Evolutionary conservation across 192 early-diverging fungal genomes (phyloP).

Genomic region (Umbelopsis sp.): DNA sequence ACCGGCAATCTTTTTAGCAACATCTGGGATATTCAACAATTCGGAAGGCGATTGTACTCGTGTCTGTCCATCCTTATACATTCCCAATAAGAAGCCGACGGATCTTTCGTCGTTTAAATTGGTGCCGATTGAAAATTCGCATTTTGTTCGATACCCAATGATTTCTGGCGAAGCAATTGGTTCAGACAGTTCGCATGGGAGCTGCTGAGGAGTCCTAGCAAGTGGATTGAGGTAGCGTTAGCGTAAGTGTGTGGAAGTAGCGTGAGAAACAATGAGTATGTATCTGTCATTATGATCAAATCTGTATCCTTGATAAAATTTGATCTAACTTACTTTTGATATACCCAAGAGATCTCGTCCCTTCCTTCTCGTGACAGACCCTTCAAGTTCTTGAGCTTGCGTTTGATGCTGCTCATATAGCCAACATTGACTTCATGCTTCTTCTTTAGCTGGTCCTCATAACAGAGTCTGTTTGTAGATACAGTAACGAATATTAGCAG

Average conservation of each 20-base stretch:
- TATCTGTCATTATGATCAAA: too few species aligned
- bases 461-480: slow-evolving; percentile 39
- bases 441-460: slow-evolving; percentile 57
- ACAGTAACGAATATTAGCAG: not conserved
- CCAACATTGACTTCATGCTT: slow-evolving; percentile 39
- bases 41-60: slow-evolving; percentile 53
- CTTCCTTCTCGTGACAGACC: slow-evolving; percentile 11
- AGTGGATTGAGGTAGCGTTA: too few species aligned
- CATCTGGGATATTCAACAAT: slow-evolving; percentile 46
- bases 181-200: slow-evolving; percentile 32
- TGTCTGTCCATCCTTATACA: slow-evolving; percentile 61
- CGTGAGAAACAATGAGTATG: too few species aligned
- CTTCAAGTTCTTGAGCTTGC: slow-evolving; percentile 14
- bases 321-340: slow-evolving; percentile 35
- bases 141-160: slow-evolving; percentile 73
- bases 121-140: slow-evolving; percentile 73
- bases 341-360: slow-evolving; percentile 35
- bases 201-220: not conserved
- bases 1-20: slow-evolving; percentile 52
- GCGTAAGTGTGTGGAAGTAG: too few species aligned
- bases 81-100: slow-evolving; percentile 71
- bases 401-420: slow-evolving; percentile 27
- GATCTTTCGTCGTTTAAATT: slow-evolving; percentile 52
- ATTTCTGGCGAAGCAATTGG: slow-evolving; percentile 58
- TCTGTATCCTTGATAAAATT: too few species aligned